These are phyloP conservation scores for Crithidia thermophila DNA, from an alignment of 208 protist species.

Conservation along the genomic window DNA sequence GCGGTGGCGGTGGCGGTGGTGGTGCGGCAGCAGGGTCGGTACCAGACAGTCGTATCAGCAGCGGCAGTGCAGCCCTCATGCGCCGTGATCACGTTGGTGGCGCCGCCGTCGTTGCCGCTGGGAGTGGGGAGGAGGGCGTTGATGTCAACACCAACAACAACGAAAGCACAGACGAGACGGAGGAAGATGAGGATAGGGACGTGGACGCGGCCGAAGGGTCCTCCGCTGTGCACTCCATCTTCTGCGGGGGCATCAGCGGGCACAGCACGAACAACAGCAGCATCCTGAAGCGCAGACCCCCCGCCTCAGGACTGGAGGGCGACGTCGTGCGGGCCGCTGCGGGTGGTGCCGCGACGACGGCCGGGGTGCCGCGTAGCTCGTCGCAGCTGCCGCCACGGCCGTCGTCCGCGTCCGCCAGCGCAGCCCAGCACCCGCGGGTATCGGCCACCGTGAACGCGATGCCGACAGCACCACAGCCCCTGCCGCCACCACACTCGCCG, in stretches of 20 bases:
- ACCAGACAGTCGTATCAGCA: too few species aligned
- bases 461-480: background rate
- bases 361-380: background rate
- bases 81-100: too few species aligned
- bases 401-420: constrained; percentile 2
- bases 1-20: too few species aligned
- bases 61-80: too few species aligned
- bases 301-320: background rate
- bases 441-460: too few species aligned
- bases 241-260: background rate
- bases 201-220: background rate
- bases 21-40: too few species aligned
- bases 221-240: background rate
- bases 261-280: constrained; percentile 2
- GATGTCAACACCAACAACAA: too few species aligned
- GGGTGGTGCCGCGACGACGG: background rate
- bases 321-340: background rate
- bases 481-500: too few species aligned
- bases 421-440: constrained; percentile 4
- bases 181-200: background rate
- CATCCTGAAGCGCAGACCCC: background rate
- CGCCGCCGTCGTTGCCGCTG: too few species aligned
- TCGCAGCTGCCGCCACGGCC: background rate
- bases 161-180: background rate
- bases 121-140: too few species aligned